Percentiles rank a stretch among this genome's conserved stretches.
Evolutionary conservation across 805 yeast genomes (phyloP).

Genomic region (Isabelozyma pseudorhagii): DNA sequence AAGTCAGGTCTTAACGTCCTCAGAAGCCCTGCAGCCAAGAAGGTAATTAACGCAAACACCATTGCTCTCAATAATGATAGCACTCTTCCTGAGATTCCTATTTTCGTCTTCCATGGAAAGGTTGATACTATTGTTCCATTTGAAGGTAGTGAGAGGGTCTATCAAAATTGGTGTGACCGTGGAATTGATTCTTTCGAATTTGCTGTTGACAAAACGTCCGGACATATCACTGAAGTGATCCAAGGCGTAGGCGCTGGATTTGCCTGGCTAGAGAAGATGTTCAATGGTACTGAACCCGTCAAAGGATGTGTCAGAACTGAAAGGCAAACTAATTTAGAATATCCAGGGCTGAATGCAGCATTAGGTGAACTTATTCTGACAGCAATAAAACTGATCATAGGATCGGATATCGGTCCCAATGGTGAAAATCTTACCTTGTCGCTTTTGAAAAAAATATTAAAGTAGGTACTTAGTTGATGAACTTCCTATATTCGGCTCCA

Average conservation of each 20-base stretch:
- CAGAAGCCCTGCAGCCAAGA: slow-evolving; percentile 6
- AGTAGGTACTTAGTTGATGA: too few relatives aligned
- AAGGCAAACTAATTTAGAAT: slow-evolving; percentile 6
- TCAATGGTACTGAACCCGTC: slow-evolving; percentile 11
- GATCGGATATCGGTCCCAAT: background rate
- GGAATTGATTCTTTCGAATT: slow-evolving; percentile 22
- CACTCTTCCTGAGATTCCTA: slow-evolving; percentile 19
- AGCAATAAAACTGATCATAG: background rate
- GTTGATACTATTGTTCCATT: slow-evolving; percentile 22
- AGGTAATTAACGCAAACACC: slow-evolving; percentile 18
- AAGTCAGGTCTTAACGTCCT: slow-evolving; percentile 15
- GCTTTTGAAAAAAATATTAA: background rate
- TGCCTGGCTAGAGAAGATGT: slow-evolving; percentile 14
- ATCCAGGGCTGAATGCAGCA: slow-evolving; percentile 6
- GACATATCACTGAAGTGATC: slow-evolving; percentile 18
- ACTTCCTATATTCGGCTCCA: too few relatives aligned
- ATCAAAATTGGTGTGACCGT: slow-evolving; percentile 18
- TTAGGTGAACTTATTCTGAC: background rate
- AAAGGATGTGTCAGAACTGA: slow-evolving; percentile 14
- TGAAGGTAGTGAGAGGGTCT: slow-evolving; percentile 8
- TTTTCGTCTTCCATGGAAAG: slow-evolving; percentile 20
- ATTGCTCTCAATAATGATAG: slow-evolving; percentile 11
- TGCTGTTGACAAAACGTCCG: slow-evolving; percentile 14
- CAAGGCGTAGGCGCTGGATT: slow-evolving; percentile 14
- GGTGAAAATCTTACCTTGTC: background rate